A percentile compares a stretch with the other conserved stretches of the same genome.
Evolutionary conservation across 2,329 filamentous ascomycete species (phyloP).

Genomic region (Xylariomycetidae sp.): DNA sequence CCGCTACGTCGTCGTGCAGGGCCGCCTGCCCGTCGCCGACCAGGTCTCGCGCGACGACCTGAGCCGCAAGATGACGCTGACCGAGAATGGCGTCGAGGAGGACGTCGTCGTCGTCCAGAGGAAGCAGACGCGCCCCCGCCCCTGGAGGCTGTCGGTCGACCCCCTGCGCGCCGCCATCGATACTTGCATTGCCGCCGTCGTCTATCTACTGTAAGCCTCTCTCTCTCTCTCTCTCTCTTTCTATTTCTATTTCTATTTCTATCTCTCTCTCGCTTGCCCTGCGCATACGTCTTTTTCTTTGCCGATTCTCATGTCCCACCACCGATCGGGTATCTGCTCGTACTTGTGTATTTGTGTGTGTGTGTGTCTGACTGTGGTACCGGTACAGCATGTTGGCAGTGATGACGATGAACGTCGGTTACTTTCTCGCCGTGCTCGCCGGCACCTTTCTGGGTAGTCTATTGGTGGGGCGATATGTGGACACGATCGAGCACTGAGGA

Average conservation of each 20-base stretch:
- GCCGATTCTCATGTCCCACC: slow-evolving; percentile 3
- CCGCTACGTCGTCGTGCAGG: slow-evolving; percentile 71
- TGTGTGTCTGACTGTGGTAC: too few relatives aligned
- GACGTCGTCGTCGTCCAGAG: slow-evolving; percentile 68
- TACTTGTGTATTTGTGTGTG: too few relatives aligned
- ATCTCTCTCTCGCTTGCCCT: not conserved
- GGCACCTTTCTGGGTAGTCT: slow-evolving; percentile 78
- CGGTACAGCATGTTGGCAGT: slow-evolving; percentile 32
- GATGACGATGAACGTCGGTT: slow-evolving; percentile 30
- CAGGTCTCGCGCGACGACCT: slow-evolving; percentile 55
- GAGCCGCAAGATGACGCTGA: slow-evolving; percentile 62
- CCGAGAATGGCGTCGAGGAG: slow-evolving; percentile 76
- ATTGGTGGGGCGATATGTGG: slow-evolving; percentile 63
- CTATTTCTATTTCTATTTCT: not conserved
- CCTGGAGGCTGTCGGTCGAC: slow-evolving; percentile 75
- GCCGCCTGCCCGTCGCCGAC: slow-evolving; percentile 55
- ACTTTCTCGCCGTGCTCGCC: slow-evolving; percentile 27
- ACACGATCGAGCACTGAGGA: slow-evolving; percentile 16
- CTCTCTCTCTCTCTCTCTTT: slow-evolving; percentile 1
- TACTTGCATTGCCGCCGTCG: slow-evolving; percentile 24
- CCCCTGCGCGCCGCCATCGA: slow-evolving; percentile 26
- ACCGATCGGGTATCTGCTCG: too few relatives aligned
- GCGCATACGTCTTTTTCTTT: not conserved
- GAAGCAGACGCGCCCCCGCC: slow-evolving; percentile 47
- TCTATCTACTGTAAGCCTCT: slow-evolving; percentile 28